phyloP scores from a whole-genome alignment of 306 rosid genomes.

The Benincasa hispida region DNA sequence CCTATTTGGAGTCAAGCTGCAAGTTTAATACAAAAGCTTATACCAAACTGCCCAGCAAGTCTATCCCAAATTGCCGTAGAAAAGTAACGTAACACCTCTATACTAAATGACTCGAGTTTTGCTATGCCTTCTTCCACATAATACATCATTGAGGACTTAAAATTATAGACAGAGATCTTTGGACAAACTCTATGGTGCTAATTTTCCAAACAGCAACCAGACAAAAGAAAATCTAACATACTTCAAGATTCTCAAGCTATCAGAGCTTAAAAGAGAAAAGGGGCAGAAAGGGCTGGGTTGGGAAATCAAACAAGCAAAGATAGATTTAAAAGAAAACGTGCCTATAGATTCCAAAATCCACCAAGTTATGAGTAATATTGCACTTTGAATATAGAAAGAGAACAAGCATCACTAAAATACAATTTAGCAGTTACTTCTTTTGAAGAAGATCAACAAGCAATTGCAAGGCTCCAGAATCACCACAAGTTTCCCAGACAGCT shows the following conservation, averaged over 20 bases:
- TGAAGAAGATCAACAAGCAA: conserved; percentile 87
- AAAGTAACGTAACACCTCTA: too few species aligned
- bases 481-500: conserved; percentile 93
- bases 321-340: too few species aligned
- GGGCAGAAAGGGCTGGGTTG: not conserved
- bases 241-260: not conserved
- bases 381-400: not conserved
- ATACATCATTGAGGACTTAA: not conserved
- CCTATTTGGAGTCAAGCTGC: too few species aligned
- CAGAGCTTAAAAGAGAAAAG: not conserved
- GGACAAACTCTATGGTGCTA: not conserved
- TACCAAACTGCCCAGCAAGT: too few species aligned
- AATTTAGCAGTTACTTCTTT: conserved; percentile 35
- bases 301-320: not conserved
- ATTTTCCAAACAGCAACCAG: not conserved
- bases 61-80: too few species aligned
- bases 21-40: too few species aligned
- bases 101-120: too few species aligned
- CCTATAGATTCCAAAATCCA: not conserved
- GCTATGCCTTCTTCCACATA: not conserved
- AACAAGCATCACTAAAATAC: not conserved
- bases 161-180: not conserved
- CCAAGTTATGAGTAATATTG: not conserved
- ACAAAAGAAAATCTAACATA: not conserved
- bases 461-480: conserved; percentile 88